A percentile compares a stretch with the other conserved stretches of the same genome.
Evolutionary conservation across 1,284 basidiomycete species (phyloP).

Genomic region (Moesziomyces aphidis): DNA sequence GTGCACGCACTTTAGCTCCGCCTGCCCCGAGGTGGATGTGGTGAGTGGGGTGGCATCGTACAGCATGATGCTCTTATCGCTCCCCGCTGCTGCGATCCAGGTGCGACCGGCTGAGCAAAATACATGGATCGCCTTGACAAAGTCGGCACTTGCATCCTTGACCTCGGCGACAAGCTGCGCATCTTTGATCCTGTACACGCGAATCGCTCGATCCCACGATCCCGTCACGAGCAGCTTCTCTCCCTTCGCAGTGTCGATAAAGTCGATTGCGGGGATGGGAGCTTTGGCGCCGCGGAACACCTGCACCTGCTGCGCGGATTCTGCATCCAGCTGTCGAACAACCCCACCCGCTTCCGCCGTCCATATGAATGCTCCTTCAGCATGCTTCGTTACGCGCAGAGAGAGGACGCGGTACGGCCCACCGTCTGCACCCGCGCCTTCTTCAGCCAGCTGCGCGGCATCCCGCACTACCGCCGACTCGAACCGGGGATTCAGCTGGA

Average conservation of each 20-base stretch:
- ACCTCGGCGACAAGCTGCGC: background rate
- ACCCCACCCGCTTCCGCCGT: conserved; percentile 34
- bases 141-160: conserved; percentile 35
- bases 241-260: background rate
- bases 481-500: conserved; percentile 35
- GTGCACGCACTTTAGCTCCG: conserved; percentile 5
- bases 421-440: conserved; percentile 35
- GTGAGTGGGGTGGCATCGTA: conserved; percentile 17
- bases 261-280: conserved; percentile 20
- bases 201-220: conserved; percentile 41
- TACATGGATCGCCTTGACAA: conserved; percentile 43
- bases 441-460: conserved; percentile 14
- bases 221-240: conserved; percentile 29
- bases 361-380: conserved; percentile 8
- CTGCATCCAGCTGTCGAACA: conserved; percentile 23
- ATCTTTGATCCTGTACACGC: conserved; percentile 11
- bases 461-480: conserved; percentile 1
- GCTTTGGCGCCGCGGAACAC: conserved; percentile 36
- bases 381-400: conserved; percentile 2
- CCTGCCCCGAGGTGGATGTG: background rate
- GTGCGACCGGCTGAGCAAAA: conserved; percentile 5
- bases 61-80: conserved; percentile 39
- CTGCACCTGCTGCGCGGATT: conserved; percentile 23
- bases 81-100: conserved; percentile 37
- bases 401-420: conserved; percentile 25